Percentiles rank a stretch among this genome's conserved stretches.
These are phyloP conservation scores for Cyclotella choctawhatcheeana DNA, from an alignment of 108 stramenopile species.

Conservation along the genomic window DNA sequence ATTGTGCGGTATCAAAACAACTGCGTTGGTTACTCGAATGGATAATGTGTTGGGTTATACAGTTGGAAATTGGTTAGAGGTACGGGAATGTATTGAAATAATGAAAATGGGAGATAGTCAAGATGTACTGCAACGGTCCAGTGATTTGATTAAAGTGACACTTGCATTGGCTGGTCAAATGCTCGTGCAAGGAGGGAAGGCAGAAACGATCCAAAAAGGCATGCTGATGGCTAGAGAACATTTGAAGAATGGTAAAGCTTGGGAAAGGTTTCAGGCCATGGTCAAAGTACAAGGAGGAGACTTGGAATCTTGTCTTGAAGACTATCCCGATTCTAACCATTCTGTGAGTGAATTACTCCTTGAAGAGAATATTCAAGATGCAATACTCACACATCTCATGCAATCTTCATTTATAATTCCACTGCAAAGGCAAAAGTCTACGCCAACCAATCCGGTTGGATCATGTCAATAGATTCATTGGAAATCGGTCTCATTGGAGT, in stretches of 20 bases:
- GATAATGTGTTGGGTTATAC: slow-evolving; percentile 70
- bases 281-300: slow-evolving; percentile 82
- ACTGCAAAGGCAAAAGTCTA: slow-evolving; percentile 15
- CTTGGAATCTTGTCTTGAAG: slow-evolving; percentile 41
- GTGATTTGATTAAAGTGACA: slow-evolving; percentile 66
- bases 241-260: slow-evolving; percentile 65
- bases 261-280: slow-evolving; percentile 75
- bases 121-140: not conserved
- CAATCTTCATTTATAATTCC: not conserved
- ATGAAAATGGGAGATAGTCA: slow-evolving; percentile 47
- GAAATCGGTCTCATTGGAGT: slow-evolving; percentile 63
- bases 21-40: slow-evolving; percentile 83
- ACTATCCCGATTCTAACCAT: slow-evolving; percentile 46
- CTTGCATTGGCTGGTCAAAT: slow-evolving; percentile 74
- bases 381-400: not conserved
- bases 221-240: slow-evolving; percentile 50
- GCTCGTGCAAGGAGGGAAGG: slow-evolving; percentile 66
- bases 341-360: slow-evolving; percentile 1
- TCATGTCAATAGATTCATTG: slow-evolving; percentile 63
- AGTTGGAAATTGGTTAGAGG: slow-evolving; percentile 87
- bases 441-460: slow-evolving; percentile 45
- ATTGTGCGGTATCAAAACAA: slow-evolving; percentile 70
- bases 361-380: not conserved
- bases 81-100: slow-evolving; percentile 77
- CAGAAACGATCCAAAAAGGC: slow-evolving; percentile 48